Conservation (phyloP, 2,329 filamentous ascomycete genomes). For the Hypoxylon sp. region DNA sequence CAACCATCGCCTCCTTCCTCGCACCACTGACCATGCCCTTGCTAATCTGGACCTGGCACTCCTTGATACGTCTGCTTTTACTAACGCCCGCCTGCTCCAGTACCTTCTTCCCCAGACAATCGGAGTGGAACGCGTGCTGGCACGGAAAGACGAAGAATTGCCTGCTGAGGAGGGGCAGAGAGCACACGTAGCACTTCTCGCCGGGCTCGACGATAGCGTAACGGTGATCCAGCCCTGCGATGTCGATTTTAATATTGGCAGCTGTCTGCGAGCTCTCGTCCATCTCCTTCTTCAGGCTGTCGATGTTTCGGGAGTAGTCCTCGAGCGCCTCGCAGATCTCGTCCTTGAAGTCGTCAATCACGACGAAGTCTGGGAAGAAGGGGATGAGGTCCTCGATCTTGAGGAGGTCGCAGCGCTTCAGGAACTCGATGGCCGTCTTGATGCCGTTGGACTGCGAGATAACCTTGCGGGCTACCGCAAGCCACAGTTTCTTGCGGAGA, state of each 20-base stretch:
- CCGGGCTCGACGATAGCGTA: conserved; percentile 98
- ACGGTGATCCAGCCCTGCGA: conserved; percentile 84
- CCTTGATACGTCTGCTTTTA: conserved; percentile 83
- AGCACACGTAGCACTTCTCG: conserved; percentile 92
- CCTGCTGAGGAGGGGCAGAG: conserved; percentile 84
- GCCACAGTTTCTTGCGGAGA: conserved; percentile 93
- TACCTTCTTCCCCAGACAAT: conserved; percentile 89
- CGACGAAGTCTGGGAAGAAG: conserved; percentile 98
- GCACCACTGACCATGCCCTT: conserved; percentile 77
- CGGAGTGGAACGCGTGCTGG: conserved; percentile 97
- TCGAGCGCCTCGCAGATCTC: conserved; percentile 96
- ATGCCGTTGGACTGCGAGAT: conserved; percentile 89
- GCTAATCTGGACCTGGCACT: conserved; percentile 86
- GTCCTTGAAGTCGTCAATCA: conserved; percentile 99
- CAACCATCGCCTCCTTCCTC: conserved; percentile 84
- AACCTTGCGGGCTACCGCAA: conserved; percentile 93
- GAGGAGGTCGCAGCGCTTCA: conserved; percentile 90
- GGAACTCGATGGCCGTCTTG: conserved; percentile 92
- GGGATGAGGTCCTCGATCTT: conserved; percentile 97
- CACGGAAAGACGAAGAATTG: conserved; percentile 99
- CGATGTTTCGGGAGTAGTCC: conserved; percentile 92
- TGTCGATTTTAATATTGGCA: conserved; percentile 90
- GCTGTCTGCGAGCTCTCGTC: conserved; percentile 92
- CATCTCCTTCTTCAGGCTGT: conserved; percentile 91
- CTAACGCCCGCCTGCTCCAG: conserved; percentile 83